Conservation (phyloP, 108 stramenopile species). For the Asterionellopsis glacialis region DNA sequence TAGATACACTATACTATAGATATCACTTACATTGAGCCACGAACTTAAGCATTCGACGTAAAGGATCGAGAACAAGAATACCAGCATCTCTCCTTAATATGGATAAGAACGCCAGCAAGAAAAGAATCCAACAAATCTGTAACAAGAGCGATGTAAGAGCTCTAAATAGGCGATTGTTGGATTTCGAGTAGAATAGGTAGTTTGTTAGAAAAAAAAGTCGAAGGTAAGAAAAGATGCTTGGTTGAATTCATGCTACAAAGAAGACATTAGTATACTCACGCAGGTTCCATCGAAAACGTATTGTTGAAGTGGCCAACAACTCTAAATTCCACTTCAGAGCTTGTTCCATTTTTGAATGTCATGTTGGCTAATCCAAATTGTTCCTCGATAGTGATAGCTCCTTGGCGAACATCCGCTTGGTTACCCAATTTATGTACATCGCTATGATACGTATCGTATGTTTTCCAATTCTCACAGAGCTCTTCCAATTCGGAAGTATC, state of each 20-base stretch:
- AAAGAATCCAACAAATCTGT: conserved; percentile 41
- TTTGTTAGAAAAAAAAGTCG: background rate
- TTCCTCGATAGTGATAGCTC: conserved; percentile 13
- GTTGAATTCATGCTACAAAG: background rate
- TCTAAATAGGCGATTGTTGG: too few relatives aligned
- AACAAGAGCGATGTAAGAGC: conserved; percentile 28
- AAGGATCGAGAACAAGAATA: conserved; percentile 62
- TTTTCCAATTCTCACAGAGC: too few relatives aligned
- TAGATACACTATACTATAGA: background rate
- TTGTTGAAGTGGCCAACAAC: conserved; percentile 19
- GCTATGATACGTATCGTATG: too few relatives aligned
- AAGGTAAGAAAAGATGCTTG: background rate
- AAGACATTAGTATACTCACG: conserved; percentile 6
- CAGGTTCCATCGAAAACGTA: conserved; percentile 13
- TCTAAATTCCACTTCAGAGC: background rate
- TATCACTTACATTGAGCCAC: conserved; percentile 58
- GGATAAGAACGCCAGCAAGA: conserved; percentile 38
- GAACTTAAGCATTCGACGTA: conserved; percentile 81
- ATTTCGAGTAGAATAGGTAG: background rate
- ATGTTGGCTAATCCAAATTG: background rate
- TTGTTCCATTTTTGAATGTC: background rate
- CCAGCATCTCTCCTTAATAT: conserved; percentile 62
- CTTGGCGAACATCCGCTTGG: conserved; percentile 11
- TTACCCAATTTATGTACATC: background rate
- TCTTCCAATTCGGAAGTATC: too few relatives aligned